phyloP scores from a whole-genome alignment of 2,329 filamentous ascomycete species.

The Dactylellina cionopaga region DNA sequence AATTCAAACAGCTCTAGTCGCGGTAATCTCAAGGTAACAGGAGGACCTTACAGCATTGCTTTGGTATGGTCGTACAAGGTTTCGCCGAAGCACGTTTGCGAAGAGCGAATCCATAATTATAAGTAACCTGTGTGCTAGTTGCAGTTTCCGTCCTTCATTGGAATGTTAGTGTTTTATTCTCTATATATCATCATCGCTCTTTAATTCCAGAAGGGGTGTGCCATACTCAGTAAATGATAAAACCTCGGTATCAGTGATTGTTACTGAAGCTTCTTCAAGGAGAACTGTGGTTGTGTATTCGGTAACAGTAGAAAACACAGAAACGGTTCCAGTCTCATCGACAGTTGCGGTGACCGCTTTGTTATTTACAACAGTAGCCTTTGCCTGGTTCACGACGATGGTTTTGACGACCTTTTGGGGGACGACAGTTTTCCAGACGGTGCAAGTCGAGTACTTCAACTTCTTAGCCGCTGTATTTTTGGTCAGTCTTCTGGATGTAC shows the following conservation, averaged over 20 bases:
- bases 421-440: conserved; percentile 23
- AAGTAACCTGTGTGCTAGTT: neutral
- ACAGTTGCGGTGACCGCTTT: conserved; percentile 5
- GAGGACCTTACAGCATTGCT: conserved; percentile 26
- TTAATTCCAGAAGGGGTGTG: neutral
- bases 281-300: conserved; percentile 29
- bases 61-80: conserved; percentile 20
- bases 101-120: conserved; percentile 8
- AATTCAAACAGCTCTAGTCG: no score
- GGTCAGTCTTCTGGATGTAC: neutral
- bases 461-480: conserved; percentile 27
- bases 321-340: conserved; percentile 15
- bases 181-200: neutral
- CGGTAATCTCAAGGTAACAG: neutral
- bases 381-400: conserved; percentile 1
- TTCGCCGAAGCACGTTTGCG: conserved; percentile 7
- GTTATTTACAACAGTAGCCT: conserved; percentile 12
- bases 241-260: conserved; percentile 8
- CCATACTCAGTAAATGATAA: conserved; percentile 32
- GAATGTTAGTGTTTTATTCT: conserved; percentile 5
- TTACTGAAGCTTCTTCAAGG: conserved; percentile 20
- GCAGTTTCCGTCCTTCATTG: neutral
- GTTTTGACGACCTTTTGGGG: conserved; percentile 22
- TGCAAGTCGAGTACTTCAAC: conserved; percentile 32
- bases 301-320: conserved; percentile 33